Base-by-base conservation (phyloP, 2,329 filamentous ascomycete genomes). In the Graphilbum sp. region DNA sequence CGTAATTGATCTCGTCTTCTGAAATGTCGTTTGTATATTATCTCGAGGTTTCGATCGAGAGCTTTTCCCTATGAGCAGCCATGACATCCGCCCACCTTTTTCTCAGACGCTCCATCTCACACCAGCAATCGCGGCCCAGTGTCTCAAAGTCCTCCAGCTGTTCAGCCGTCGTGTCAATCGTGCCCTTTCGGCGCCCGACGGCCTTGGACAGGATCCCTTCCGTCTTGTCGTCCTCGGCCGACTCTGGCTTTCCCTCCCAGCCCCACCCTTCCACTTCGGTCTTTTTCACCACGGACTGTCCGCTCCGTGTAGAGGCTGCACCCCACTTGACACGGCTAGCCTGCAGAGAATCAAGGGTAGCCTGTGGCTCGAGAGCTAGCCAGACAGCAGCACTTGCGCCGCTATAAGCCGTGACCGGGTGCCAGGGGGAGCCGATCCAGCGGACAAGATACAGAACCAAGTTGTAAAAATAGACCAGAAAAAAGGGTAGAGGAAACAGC, bases 261-360 rank as follows among this genome's bases (percentile, higher is more conserved):
- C 85, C 87, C 86, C 87, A 95, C 8, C 85, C 83, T 32, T 83
- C 75, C 3, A 93, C 78, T 55, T 94, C 84, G 1, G 86, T 92
- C 49, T 74, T 73, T 56, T 78, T 79, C 5, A 84, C 72, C 30
- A 67, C 61, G 4, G 36, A 21, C 42, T 71, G 67, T 17, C 65
- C 59, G 0, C 79, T 75, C 11, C 68, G 55, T 45, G 78, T 69
- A 9, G 69, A 69, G n/a, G 73, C 70, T 23, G 79, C 81, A 3
- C 88, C 88, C 88, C 88, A 96, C 61, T 96, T 96, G 40, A 63
- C 36, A 57, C 69, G 53, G 64, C 75, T 44, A 4, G 65, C 69
- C 21, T 52, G 62, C 29, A 65, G 53, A 2, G 61, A 63, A 36
- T 83, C 71, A 13, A 87, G 63, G 17, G 65, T 63, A 15, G 69